Evolutionary conservation across 768 basidiomycete species (phyloP), one percentile per base, ranked within the genome.

Genomic region (Postia placenta): DNA sequence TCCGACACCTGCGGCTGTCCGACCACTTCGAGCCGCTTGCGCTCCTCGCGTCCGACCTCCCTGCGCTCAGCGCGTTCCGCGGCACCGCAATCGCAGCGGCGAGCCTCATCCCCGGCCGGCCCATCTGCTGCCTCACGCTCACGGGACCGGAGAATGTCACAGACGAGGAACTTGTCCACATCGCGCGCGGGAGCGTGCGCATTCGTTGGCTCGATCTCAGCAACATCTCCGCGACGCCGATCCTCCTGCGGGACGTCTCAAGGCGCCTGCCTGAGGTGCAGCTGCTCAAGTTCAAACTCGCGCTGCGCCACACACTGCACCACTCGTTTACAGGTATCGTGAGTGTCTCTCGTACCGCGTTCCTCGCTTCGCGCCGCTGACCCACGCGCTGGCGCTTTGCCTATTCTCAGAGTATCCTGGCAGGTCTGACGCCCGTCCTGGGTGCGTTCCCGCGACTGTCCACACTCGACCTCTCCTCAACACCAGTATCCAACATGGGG

Each of bases 321-420:
- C 80, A 76, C 58, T 71, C 80, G 20, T 70, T 83, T 50, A 75
- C 77, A 20, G 83, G 81, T 44, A 80, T 83, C 65, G 83, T 83
- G 67, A 79, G 83, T 63, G 11, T 44, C 26, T 27, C 45, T 22
- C 42, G 23, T 39, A 19, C 26, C 42, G 36, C 40, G 36, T 24
- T 52, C 23, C 45, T 14, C 36, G 26, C 28, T 17, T 41, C n/a
- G 20, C 22, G 33, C 25, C 39, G 22, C 39, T 38, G 45, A 15
- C 27, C 30, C 24, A 19, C 51, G 15, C 49, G 28, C 46, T 41
- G n/a, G 37, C 46, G 28, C 17, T n/a, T 35, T 43, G 47, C 35
- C 17, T 44, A 17, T 49, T 42, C 51, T 47, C 61, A 83, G 83
- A 70, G 76, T 52, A 66, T 85, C 37, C 64, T 83, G 40, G 73